phyloP scores from a whole-genome alignment of 1,284 basidiomycete species.

The Puccinia polysora region DNA sequence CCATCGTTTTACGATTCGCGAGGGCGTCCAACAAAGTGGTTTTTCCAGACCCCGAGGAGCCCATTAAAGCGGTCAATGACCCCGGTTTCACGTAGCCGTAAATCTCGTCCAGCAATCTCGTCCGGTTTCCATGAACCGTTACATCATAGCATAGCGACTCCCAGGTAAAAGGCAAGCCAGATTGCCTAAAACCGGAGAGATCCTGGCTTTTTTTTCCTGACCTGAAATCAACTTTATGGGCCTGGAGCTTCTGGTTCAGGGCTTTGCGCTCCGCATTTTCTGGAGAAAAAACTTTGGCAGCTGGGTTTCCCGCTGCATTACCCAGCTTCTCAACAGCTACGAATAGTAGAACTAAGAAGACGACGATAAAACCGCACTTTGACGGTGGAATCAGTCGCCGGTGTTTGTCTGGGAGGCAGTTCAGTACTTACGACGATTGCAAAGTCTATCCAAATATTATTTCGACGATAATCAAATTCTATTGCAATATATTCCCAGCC shows the following conservation, averaged over 20 bases:
- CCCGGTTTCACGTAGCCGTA: constrained; percentile 58
- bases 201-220: background rate
- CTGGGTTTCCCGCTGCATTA: background rate
- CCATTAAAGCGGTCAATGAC: constrained; percentile 56
- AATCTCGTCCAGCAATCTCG: constrained; percentile 56
- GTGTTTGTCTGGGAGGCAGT: too few relatives aligned
- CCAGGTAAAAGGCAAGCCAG: constrained; percentile 52
- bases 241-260: constrained; percentile 62
- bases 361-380: background rate
- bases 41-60: constrained; percentile 51
- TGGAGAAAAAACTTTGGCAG: constrained; percentile 6
- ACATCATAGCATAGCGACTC: constrained; percentile 56
- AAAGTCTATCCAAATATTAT: constrained; percentile 8
- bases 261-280: constrained; percentile 52
- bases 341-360: background rate
- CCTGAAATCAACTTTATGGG: constrained; percentile 55
- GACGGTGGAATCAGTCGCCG: background rate
- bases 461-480: constrained; percentile 57
- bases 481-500: constrained; percentile 59
- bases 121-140: constrained; percentile 53
- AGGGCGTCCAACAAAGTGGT: constrained; percentile 59
- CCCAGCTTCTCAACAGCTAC: too few relatives aligned
- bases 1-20: constrained; percentile 55
- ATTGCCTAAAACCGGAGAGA: background rate
- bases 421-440: background rate